Evolutionary conservation across 2,329 filamentous ascomycete species (phyloP), one percentile per base, ranked within the genome.

Genomic region (Pleoardoris graminearum): DNA sequence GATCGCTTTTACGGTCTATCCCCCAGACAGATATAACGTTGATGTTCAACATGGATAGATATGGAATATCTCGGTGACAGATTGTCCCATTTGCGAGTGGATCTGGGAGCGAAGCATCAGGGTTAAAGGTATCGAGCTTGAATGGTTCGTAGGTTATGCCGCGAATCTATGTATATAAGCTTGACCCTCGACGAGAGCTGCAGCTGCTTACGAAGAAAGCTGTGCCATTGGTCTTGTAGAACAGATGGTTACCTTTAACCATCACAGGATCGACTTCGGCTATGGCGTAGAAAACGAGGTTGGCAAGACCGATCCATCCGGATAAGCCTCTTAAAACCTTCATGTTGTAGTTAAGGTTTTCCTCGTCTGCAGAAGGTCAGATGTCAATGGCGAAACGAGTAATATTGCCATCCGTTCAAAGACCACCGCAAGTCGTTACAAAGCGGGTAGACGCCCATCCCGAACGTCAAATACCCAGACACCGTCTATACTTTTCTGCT

Each of bases 231-330:
- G 25, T 35, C 41, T 41, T 51, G 41, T 21, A 45, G 25, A 50
- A 46, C 17, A 51, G 39, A 39, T 51, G 41, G 2, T 29, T 30
- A 7, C 48, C 50, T 21, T 48, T 48, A 8, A 44, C 25, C 8
- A 48, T 16, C 25, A 53, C 44, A 3, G 50, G 37, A 32, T 53
- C 44, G 30, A 53, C n/a, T 36, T 53, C 37, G 14, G 50, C 38
- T 14, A 19, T 23, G 4, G 21, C 21, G 29, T 8, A 23, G 4
- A 12, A 25, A 3, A 25, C 14, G 4, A 35, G 11, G 11, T 2
- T 23, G 8, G 14, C 5, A 19, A 41, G 25, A 17, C 36, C 14
- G 4, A 25, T 5, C 14, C 7, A 25, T 16, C 10, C 6, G 10
- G 30, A 11, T 4, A 41, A 10, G 14, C 12, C 21, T n/a, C 2